These are phyloP conservation scores for Gracilaria gracilis DNA, from an alignment of 23 red algal genomes.

Conservation along the genomic window DNA sequence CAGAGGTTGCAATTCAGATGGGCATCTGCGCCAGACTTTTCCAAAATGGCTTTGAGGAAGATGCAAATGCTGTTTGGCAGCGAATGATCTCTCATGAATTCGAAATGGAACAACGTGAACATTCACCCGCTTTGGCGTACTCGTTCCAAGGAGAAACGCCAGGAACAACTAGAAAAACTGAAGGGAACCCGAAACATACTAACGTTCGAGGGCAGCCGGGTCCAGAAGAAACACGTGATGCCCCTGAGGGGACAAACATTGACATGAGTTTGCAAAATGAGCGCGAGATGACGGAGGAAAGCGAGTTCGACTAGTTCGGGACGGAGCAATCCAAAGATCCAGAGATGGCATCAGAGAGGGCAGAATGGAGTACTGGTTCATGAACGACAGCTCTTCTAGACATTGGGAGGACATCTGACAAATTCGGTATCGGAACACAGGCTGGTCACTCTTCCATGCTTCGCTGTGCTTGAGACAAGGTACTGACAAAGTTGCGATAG, in stretches of 20 bases:
- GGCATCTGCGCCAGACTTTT: conserved; percentile 26
- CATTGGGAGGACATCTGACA: background rate
- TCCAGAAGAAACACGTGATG: background rate
- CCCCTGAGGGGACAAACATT: background rate
- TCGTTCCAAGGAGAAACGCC: background rate
- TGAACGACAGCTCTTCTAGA: background rate
- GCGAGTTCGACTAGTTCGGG: conserved; percentile 21
- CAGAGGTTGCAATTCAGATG: conserved; percentile 3
- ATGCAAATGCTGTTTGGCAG: conserved; percentile 4
- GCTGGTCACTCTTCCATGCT: background rate
- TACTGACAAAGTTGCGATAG: background rate
- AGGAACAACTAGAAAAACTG: background rate
- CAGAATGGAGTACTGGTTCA: background rate
- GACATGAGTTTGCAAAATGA: background rate
- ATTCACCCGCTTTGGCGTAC: background rate
- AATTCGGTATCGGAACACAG: background rate
- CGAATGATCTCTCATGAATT: background rate
- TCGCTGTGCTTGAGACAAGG: background rate
- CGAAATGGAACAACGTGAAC: background rate
- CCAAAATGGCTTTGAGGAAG: conserved; percentile 15
- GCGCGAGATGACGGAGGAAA: background rate
- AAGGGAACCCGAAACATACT: background rate
- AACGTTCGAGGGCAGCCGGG: background rate
- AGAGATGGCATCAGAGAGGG: background rate
- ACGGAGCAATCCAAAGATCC: background rate